Evolutionary conservation across 352 stramenopile species (phyloP).

Genomic region (Globisporangium sylvaticum): DNA sequence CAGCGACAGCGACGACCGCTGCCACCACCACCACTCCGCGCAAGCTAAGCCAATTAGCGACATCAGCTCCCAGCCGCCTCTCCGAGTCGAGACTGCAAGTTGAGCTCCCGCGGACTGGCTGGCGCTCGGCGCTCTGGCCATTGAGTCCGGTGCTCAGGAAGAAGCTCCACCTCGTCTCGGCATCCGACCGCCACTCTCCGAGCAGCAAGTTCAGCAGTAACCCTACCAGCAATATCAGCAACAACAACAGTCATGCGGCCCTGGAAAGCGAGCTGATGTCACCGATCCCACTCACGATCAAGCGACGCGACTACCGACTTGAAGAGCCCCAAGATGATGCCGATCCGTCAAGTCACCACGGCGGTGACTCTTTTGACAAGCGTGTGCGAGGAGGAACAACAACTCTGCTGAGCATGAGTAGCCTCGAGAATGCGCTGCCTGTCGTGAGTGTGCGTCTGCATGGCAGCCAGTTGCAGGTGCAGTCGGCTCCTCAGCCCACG

Average conservation of each 20-base stretch:
- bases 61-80: constrained; percentile 1
- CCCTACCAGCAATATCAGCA: constrained; percentile 19
- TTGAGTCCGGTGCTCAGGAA: constrained; percentile 27
- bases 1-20: neutral
- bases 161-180: constrained; percentile 26
- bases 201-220: constrained; percentile 22
- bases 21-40: neutral
- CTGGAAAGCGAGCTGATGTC: constrained; percentile 9
- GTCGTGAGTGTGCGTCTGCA: constrained; percentile 11
- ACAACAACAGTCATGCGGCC: constrained; percentile 12
- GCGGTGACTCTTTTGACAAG: constrained; percentile 1
- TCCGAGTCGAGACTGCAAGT: constrained; percentile 18
- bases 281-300: constrained; percentile 11
- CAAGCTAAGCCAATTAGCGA: constrained; percentile 12
- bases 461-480: constrained; percentile 11
- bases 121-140: constrained; percentile 35
- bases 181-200: constrained; percentile 1
- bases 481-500: neutral
- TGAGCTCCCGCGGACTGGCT: constrained; percentile 22
- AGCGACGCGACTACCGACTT: neutral
- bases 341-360: neutral
- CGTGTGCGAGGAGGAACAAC: neutral
- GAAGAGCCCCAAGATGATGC: constrained; percentile 9
- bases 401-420: constrained; percentile 5
- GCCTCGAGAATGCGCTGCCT: neutral